Base-by-base conservation (phyloP, 176 grass and related monocot genomes). In the Hyparrhenia diplandra region DNA sequence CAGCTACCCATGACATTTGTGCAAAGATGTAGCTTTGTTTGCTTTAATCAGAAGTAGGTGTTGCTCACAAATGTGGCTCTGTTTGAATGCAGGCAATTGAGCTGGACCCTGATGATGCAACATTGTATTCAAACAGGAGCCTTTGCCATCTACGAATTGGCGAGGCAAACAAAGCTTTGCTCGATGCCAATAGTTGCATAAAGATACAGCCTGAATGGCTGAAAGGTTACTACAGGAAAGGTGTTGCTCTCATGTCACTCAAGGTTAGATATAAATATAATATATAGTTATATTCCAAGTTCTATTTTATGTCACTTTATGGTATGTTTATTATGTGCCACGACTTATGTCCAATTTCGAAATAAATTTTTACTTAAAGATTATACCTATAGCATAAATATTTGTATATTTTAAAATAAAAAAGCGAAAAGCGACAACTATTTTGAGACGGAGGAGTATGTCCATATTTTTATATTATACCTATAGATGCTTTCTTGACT, bases 41-140 rank as follows among this genome's bases (percentile, higher is more conserved):
- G 54, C 21, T 58, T 58, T 49, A 13, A 49, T 17, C 4, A 5
- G 16, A 49, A 49, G 46, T 49, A 49, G 14, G 46, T 49, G 46
- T 49, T 58, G 21, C 21, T 58, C 54, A 58, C 54, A 58, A 24
- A 60, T 14, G 25, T 65, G 13, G 10, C 45, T 47, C 34, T 13
- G 17, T 35, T 73, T 64, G 64, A 27, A 68, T 30, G 43, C 62
- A 84, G 82, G 71, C 82, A 67, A 61, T 84, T 67, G 32, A 57
- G 16, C 5, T 83, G 4, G 81, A 74, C 43, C 17, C 42, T 10
- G 7, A 4, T 14, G 63, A 84, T 68, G 72, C 82, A 68, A 76
- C 42, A 10, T n/a, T 83, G 34, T 83, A 83, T 83, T 66, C 81
- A 27, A 83, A 83, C 4, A 83, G 71, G 61, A 83, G 81, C 62